Conservation (phyloP, 2,329 filamentous ascomycete species). For the Botryotinia calthae region DNA sequence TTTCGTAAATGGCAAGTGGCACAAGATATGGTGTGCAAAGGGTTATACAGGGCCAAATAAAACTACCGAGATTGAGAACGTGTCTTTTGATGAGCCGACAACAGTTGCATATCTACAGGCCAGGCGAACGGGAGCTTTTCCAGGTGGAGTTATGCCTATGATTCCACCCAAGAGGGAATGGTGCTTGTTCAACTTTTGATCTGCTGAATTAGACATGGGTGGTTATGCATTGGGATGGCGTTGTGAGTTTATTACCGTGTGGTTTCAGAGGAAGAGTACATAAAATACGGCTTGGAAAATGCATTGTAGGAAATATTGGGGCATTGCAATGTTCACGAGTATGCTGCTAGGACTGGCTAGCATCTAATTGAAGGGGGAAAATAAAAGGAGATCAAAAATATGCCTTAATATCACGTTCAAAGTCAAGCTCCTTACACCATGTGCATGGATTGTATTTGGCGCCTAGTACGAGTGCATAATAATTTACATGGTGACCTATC, state of each 20-base stretch:
- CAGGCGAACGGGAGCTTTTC: conserved; percentile 64
- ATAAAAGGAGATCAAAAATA: not conserved
- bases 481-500: not conserved
- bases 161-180: conserved; percentile 77
- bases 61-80: conserved; percentile 59
- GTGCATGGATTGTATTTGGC: not conserved
- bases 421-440: not conserved
- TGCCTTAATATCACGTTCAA: not conserved
- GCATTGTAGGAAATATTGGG: not conserved
- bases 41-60: conserved; percentile 63
- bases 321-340: not conserved
- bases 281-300: not conserved
- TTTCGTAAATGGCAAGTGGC: conserved; percentile 54
- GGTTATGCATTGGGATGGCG: conserved; percentile 24
- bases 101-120: conserved; percentile 64
- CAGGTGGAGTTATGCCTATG: conserved; percentile 69
- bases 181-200: conserved; percentile 69
- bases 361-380: not conserved
- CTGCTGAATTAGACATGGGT: not conserved
- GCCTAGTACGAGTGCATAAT: not conserved
- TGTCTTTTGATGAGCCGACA: conserved; percentile 58
- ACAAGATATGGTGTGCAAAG: conserved; percentile 70
- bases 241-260: conserved; percentile 14
- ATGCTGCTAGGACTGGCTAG: not conserved
- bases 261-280: not conserved